Conservation (phyloP, 2,329 filamentous ascomycete species). For the Aschersonia sp. region DNA sequence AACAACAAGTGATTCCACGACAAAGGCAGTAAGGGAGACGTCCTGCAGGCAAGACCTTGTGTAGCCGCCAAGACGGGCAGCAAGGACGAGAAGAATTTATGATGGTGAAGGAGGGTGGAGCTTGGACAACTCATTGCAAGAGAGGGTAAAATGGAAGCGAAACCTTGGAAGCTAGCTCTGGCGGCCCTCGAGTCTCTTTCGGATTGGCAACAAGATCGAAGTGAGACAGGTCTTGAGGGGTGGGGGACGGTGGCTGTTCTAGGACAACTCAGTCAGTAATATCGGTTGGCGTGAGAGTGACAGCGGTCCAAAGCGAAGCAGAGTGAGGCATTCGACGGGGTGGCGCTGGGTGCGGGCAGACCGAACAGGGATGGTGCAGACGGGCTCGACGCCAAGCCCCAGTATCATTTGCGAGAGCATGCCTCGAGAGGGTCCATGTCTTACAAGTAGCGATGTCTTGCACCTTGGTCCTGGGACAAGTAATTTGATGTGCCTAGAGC, state of each 20-base stretch:
- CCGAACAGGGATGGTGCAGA: slow-evolving; percentile 1
- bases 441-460: not conserved
- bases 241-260: not conserved
- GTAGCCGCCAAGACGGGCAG: not conserved
- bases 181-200: not conserved
- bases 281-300: not conserved
- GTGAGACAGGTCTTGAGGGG: not conserved
- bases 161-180: not conserved
- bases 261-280: not conserved
- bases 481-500: not conserved
- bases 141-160: not conserved
- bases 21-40: not conserved
- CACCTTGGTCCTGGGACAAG: not conserved
- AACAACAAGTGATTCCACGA: not conserved
- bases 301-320: not conserved
- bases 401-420: slow-evolving; percentile 4
- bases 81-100: not conserved
- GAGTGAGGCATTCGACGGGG: slow-evolving; percentile 1
- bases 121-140: slow-evolving; percentile 1
- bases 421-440: slow-evolving; percentile 3
- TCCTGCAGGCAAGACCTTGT: not conserved
- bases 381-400: not conserved
- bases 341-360: slow-evolving; percentile 1
- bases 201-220: not conserved
- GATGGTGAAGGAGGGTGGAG: not conserved